These are phyloP conservation scores for Aplosporella prunicola DNA, from an alignment of 2,329 filamentous ascomycete genomes.

Conservation along the genomic window DNA sequence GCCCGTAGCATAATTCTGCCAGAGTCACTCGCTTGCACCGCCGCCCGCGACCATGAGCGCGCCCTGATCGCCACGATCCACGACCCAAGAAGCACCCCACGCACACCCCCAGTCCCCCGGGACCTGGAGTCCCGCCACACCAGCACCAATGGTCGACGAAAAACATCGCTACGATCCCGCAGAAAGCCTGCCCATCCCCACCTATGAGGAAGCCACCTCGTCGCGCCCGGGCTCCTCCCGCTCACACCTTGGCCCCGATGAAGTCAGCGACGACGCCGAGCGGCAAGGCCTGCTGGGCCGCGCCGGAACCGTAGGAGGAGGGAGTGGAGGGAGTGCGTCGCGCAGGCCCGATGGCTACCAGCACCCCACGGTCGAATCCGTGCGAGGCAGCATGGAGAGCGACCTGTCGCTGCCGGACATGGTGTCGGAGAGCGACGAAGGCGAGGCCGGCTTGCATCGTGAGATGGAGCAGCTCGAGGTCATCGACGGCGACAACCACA, in stretches of 20 bases:
- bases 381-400: constrained; percentile 51
- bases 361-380: constrained; percentile 74
- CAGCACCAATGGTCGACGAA: constrained; percentile 28
- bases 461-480: constrained; percentile 67
- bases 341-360: constrained; percentile 38
- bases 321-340: constrained; percentile 14
- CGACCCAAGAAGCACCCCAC: background rate
- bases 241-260: constrained; percentile 41
- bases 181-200: constrained; percentile 62
- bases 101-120: constrained; percentile 10
- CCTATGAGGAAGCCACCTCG: constrained; percentile 71
- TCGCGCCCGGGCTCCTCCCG: constrained; percentile 43
- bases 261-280: constrained; percentile 62
- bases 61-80: constrained; percentile 4
- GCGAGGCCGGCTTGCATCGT: constrained; percentile 51
- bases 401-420: constrained; percentile 44
- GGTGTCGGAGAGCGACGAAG: constrained; percentile 43
- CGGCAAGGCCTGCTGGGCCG: constrained; percentile 61
- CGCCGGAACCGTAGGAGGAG: background rate
- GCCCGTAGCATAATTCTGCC: too few relatives aligned
- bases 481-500: constrained; percentile 24
- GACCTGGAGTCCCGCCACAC: constrained; percentile 12
- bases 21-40: background rate
- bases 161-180: constrained; percentile 29
- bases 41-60: constrained; percentile 9